phyloP scores from a whole-genome alignment of 164 flowering plant genomes.

The Vitis rotundifolia region DNA sequence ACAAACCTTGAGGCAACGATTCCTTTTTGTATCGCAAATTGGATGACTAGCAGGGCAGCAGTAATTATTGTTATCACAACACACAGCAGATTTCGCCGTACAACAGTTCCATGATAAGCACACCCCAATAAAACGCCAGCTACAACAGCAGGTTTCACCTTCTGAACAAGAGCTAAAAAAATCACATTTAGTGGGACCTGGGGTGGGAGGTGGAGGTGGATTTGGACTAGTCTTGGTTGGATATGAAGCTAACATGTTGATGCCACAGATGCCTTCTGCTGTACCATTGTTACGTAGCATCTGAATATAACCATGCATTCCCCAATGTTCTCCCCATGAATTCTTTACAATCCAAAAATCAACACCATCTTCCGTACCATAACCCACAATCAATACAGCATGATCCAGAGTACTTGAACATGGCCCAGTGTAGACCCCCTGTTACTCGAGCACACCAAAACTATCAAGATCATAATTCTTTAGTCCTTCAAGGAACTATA shows the following conservation, averaged over 20 bases:
- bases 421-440: slow-evolving; percentile 85
- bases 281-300: slow-evolving; percentile 62
- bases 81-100: slow-evolving; percentile 64
- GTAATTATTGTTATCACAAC: slow-evolving; percentile 67
- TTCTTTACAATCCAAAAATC: slow-evolving; percentile 94
- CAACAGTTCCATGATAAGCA: slow-evolving; percentile 91
- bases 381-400: slow-evolving; percentile 83
- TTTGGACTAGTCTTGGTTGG: slow-evolving; percentile 80
- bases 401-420: slow-evolving; percentile 86
- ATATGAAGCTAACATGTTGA: slow-evolving; percentile 87
- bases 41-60: slow-evolving; percentile 94
- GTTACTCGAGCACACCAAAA: slow-evolving; percentile 18
- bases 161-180: slow-evolving; percentile 50
- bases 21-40: slow-evolving; percentile 58
- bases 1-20: slow-evolving; percentile 72
- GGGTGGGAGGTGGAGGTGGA: slow-evolving; percentile 83
- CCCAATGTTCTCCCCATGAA: slow-evolving; percentile 90
- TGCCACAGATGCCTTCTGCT: slow-evolving; percentile 78
- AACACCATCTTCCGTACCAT: slow-evolving; percentile 70
- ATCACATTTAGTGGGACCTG: slow-evolving; percentile 71
- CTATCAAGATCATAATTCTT: not conserved
- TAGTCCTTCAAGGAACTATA: not conserved
- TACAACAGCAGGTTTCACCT: slow-evolving; percentile 91
- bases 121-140: slow-evolving; percentile 51
- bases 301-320: slow-evolving; percentile 78